Conservation (phyloP, 2,329 filamentous ascomycete species). For the Aspergillus piperis region DNA sequence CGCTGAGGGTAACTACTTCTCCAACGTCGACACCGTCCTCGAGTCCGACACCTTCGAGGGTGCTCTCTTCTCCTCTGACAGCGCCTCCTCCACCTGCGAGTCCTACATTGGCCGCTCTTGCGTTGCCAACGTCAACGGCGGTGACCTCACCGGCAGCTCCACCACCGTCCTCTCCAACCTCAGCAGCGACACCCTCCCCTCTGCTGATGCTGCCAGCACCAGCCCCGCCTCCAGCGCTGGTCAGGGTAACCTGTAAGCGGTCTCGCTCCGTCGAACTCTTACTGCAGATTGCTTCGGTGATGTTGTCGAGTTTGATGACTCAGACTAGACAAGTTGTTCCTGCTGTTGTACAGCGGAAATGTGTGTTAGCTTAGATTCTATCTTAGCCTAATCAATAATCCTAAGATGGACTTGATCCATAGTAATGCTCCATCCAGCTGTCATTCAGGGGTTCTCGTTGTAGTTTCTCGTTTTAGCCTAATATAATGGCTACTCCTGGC, state of each 20-base stretch:
- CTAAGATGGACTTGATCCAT: neutral
- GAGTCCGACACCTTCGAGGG: slow-evolving; percentile 39
- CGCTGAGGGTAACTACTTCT: slow-evolving; percentile 60
- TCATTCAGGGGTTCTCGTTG: no score
- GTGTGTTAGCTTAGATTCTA: slow-evolving; percentile 4
- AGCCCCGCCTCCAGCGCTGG: slow-evolving; percentile 3
- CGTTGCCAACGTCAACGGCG: slow-evolving; percentile 5
- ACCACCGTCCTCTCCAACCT: neutral
- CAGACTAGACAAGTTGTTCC: neutral
- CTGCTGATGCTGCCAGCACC: slow-evolving; percentile 1
- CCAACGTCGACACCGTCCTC: slow-evolving; percentile 51
- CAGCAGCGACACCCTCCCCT: neutral
- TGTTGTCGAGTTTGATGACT: neutral
- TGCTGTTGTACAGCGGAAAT: neutral
- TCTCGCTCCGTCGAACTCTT: neutral
- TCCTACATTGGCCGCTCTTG: slow-evolving; percentile 5
- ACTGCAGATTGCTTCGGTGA: neutral
- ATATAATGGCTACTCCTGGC: no score
- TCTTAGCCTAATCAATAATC: slow-evolving; percentile 8
- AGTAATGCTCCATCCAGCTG: neutral
- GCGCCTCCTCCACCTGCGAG: slow-evolving; percentile 47
- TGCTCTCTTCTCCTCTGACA: slow-evolving; percentile 44
- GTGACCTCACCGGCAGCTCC: slow-evolving; percentile 4
- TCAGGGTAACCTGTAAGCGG: slow-evolving; percentile 9
- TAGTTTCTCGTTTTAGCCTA: no score